Evolutionary conservation across 2,329 filamentous ascomycete genomes (phyloP).

Genomic region (Penicillium brasilianum): DNA sequence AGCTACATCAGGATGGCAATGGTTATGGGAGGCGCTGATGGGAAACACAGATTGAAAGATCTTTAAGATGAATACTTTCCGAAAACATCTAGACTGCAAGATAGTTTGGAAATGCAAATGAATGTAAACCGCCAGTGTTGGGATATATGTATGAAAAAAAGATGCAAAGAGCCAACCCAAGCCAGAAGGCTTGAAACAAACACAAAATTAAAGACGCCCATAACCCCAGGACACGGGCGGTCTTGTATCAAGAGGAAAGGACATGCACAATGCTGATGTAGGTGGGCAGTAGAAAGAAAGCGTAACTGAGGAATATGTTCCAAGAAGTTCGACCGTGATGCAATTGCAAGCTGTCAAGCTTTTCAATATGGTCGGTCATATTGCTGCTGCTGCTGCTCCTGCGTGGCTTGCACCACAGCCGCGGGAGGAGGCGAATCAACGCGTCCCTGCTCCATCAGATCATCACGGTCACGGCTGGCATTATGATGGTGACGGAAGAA

Average conservation of each 20-base stretch:
- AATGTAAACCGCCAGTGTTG: background rate
- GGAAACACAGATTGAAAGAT: too few relatives aligned
- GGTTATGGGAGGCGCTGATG: too few relatives aligned
- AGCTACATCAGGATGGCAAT: background rate
- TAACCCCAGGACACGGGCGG: background rate
- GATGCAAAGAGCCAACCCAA: conserved; percentile 1
- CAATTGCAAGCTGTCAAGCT: background rate
- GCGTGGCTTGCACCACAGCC: background rate
- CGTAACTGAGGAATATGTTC: background rate
- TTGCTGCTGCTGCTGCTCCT: background rate
- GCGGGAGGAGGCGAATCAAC: conserved; percentile 36
- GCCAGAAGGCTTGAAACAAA: background rate
- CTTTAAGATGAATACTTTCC: too few relatives aligned
- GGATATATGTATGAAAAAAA: background rate
- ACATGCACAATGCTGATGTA: background rate
- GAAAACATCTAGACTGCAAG: background rate
- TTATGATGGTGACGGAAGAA: conserved; percentile 62
- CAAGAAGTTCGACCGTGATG: background rate
- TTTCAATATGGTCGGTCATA: background rate
- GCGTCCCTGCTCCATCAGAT: conserved; percentile 55
- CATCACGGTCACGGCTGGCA: conserved; percentile 38
- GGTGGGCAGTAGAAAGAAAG: background rate
- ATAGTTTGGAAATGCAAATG: background rate
- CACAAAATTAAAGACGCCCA: background rate
- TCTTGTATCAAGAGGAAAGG: background rate